Conservation (phyloP, 2,329 filamentous ascomycete genomes). For the Penicillium sclerotigenum region DNA sequence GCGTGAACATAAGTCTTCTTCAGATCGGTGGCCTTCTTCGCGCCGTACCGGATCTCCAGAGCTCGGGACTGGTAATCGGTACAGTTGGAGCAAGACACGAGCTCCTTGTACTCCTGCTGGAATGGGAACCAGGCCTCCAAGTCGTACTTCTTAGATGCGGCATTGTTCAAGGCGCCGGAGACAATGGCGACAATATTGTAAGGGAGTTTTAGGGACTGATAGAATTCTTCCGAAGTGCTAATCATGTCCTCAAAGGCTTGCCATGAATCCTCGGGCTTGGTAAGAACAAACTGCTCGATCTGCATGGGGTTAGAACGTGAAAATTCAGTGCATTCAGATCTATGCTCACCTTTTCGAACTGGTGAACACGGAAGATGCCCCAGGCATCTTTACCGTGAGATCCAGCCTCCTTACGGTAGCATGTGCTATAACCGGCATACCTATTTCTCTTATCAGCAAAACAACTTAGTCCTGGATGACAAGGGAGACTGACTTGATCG, state of each 20-base stretch:
- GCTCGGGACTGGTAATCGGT: conserved; percentile 95
- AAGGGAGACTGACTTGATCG: conserved; percentile 67
- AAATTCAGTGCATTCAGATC: neutral
- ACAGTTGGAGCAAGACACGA: conserved; percentile 97
- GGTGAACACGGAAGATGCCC: conserved; percentile 97
- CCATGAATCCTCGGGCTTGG: conserved; percentile 88
- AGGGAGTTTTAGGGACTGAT: conserved; percentile 81
- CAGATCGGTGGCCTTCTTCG: conserved; percentile 77
- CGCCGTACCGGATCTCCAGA: conserved; percentile 86
- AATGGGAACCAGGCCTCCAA: conserved; percentile 95
- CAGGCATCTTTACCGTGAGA: conserved; percentile 90
- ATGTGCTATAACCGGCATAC: conserved; percentile 87
- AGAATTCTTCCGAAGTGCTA: conserved; percentile 85
- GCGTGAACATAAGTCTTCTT: conserved; percentile 95
- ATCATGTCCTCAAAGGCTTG: conserved; percentile 94
- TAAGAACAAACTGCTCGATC: conserved; percentile 76
- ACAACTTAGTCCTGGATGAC: neutral
- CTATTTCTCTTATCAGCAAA: conserved; percentile 27
- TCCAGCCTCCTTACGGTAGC: conserved; percentile 93
- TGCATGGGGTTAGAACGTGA: conserved; percentile 17
- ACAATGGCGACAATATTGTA: conserved; percentile 94
- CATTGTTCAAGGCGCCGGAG: conserved; percentile 91
- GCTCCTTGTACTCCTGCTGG: conserved; percentile 96
- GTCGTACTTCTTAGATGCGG: conserved; percentile 88
- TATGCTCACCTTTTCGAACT: conserved; percentile 78